Evolutionary conservation across 164 flowering plant genomes (phyloP).

Genomic region (Tetracentron sinense): DNA sequence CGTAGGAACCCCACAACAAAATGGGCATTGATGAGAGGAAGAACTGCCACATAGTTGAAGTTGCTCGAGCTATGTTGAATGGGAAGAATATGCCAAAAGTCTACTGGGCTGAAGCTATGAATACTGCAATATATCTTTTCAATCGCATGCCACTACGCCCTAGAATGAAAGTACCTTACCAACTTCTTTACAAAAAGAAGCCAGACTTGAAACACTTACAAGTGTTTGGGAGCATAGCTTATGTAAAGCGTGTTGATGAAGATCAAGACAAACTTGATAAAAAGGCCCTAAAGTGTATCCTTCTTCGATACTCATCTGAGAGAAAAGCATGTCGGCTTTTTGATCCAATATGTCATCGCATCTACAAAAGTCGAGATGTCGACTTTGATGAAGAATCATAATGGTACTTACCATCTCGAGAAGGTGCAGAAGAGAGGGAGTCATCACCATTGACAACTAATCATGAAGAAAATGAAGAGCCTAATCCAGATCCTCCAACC

Average conservation of each 20-base stretch:
- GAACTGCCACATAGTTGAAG: neutral
- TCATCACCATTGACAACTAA: too few relatives aligned
- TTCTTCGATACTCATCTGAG: neutral
- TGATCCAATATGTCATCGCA: neutral
- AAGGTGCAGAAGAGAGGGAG: too few relatives aligned
- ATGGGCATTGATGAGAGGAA: neutral
- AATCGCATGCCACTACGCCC: too few relatives aligned
- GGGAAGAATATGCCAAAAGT: neutral
- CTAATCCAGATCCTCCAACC: too few relatives aligned
- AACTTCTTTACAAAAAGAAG: too few relatives aligned
- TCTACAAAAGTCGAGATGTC: neutral
- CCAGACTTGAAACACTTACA: too few relatives aligned
- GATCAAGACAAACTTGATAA: neutral
- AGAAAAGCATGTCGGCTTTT: slow-evolving; percentile 2
- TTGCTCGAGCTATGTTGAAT: neutral
- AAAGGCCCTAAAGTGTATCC: neutral
- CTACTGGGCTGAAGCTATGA: neutral
- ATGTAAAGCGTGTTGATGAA: too few relatives aligned
- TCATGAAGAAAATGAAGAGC: too few relatives aligned
- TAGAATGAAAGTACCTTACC: too few relatives aligned
- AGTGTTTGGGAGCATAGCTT: slow-evolving; percentile 2
- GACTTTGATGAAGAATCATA: neutral
- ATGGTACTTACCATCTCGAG: neutral
- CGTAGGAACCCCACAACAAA: neutral
- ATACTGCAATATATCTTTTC: neutral